Conservation (phyloP, 1,284 basidiomycete species). For the Cryptococcus amylolentus region DNA sequence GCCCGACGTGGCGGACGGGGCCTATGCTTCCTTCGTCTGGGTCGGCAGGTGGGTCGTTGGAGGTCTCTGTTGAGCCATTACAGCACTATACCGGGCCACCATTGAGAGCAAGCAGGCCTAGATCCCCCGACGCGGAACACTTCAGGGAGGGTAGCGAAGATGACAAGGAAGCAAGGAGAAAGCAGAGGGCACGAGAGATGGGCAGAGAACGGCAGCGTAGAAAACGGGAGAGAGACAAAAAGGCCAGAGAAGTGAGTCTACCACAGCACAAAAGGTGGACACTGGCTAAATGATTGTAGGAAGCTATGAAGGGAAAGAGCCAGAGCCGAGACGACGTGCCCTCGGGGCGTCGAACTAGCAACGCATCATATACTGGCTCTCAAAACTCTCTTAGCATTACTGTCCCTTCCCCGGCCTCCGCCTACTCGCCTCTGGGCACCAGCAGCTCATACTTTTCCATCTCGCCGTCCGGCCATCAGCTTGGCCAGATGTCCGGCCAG, state of each 20-base stretch:
- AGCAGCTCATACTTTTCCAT: slow-evolving; percentile 14
- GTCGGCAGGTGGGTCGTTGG: not conserved
- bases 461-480: slow-evolving; percentile 12
- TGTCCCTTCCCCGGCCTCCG: slow-evolving; percentile 24
- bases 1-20: slow-evolving; percentile 1
- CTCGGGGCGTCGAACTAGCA: not conserved
- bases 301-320: too few relatives aligned
- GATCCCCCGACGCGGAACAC: too few relatives aligned
- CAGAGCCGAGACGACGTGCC: too few relatives aligned
- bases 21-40: slow-evolving; percentile 2
- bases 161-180: slow-evolving; percentile 6
- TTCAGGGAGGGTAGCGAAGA: slow-evolving; percentile 3
- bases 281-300: too few relatives aligned
- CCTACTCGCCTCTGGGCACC: slow-evolving; percentile 20
- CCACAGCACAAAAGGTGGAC: too few relatives aligned
- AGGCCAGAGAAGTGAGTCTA: slow-evolving; percentile 16
- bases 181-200: slow-evolving; percentile 18
- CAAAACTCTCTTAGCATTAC: slow-evolving; percentile 15
- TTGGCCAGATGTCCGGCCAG: slow-evolving; percentile 19
- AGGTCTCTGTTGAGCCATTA: slow-evolving; percentile 9
- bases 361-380: slow-evolving; percentile 1
- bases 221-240: slow-evolving; percentile 19
- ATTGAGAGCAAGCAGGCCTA: too few relatives aligned
- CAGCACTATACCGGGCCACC: not conserved
- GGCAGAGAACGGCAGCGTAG: slow-evolving; percentile 18